phyloP scores from a whole-genome alignment of 192 early-diverging fungal species.

The Entomortierella chlamydospora region DNA sequence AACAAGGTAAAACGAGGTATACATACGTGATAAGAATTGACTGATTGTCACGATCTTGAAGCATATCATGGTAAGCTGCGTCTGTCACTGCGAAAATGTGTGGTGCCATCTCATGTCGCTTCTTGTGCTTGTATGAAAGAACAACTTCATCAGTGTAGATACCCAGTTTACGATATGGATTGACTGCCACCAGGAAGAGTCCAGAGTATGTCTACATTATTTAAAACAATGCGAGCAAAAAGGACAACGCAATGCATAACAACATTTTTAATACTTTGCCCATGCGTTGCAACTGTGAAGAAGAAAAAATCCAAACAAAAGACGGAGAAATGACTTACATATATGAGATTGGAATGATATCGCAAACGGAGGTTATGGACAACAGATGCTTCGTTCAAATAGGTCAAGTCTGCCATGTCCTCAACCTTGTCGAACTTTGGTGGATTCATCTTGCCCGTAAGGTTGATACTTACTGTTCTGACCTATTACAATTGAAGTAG shows the following conservation, averaged over 20 bases:
- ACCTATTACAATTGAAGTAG: slow-evolving; percentile 58
- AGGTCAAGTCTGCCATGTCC: slow-evolving; percentile 98
- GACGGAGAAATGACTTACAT: slow-evolving; percentile 67
- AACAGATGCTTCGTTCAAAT: slow-evolving; percentile 97
- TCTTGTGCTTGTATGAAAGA: slow-evolving; percentile 76
- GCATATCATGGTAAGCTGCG: slow-evolving; percentile 95
- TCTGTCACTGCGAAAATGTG: slow-evolving; percentile 97
- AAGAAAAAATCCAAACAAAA: neutral
- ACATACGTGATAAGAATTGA: slow-evolving; percentile 95
- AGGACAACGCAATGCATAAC: too few species aligned
- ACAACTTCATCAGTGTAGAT: slow-evolving; percentile 89
- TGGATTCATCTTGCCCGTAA: slow-evolving; percentile 97
- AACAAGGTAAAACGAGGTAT: neutral
- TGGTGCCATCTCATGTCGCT: slow-evolving; percentile 79
- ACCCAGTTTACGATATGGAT: slow-evolving; percentile 93
- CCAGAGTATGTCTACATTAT: slow-evolving; percentile 93
- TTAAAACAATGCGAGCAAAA: neutral
- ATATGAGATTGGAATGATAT: slow-evolving; percentile 92
- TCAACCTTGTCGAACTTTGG: slow-evolving; percentile 99
- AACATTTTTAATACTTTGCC: too few species aligned
- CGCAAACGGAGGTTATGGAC: slow-evolving; percentile 96
- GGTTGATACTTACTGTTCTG: slow-evolving; percentile 79
- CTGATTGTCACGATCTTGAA: slow-evolving; percentile 93
- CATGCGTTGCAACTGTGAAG: neutral
- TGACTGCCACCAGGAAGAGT: slow-evolving; percentile 97